A percentile compares a stretch with the other conserved stretches of the same genome.
These are phyloP conservation scores for Diplodia intermedia DNA, from an alignment of 2,329 filamentous ascomycete species.

Conservation along the genomic window DNA sequence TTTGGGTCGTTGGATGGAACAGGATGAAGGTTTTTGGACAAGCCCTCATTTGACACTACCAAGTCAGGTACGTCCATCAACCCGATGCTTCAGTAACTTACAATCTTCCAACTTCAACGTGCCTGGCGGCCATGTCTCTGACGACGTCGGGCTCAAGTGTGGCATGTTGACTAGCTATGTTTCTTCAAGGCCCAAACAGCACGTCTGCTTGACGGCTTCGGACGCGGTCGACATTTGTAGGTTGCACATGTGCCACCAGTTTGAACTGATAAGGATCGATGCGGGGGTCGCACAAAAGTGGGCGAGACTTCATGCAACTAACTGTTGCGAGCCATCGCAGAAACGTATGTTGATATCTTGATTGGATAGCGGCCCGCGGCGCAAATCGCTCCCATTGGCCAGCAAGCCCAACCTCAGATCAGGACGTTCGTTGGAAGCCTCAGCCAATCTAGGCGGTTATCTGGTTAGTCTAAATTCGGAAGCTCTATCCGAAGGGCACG, in stretches of 20 bases:
- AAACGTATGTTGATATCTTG: not conserved
- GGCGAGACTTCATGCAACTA: not conserved
- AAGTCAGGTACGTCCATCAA: not conserved
- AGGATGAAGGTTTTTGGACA: not conserved
- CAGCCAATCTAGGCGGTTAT: not conserved
- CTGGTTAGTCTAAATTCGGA: not conserved
- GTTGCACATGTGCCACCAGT: not conserved
- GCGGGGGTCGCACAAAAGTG: slow-evolving; percentile 2
- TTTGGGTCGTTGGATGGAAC: slow-evolving; percentile 2
- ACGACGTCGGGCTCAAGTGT: not conserved
- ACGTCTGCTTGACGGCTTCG: not conserved
- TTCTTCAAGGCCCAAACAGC: no score
- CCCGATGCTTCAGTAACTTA: not conserved
- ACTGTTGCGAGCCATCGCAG: not conserved
- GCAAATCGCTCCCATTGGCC: not conserved
- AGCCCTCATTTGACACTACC: not conserved
- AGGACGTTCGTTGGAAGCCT: no score
- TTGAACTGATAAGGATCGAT: not conserved
- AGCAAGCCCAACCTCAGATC: not conserved
- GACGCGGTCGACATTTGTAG: not conserved
- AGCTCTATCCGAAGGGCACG: not conserved
- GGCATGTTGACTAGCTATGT: not conserved
- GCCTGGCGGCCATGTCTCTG: not conserved
- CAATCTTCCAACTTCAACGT: slow-evolving; percentile 6
- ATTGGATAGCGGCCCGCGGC: not conserved